Evolutionary conservation across 202 grass and related monocot species (phyloP), one percentile per base, ranked within the genome.

Genomic region (Zizania palustris): DNA sequence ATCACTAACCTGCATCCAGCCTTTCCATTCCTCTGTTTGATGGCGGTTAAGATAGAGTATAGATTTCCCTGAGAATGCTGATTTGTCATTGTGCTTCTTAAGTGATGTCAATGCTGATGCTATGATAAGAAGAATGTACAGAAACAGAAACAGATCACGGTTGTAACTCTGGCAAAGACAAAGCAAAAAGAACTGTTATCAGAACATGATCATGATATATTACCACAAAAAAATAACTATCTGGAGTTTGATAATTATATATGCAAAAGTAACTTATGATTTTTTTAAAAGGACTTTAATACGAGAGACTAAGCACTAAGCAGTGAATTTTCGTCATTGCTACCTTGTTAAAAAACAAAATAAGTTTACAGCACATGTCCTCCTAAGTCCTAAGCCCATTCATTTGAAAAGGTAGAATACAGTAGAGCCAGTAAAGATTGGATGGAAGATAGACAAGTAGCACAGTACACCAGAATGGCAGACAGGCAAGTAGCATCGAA

Each of bases 21-120:
- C 92, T 88, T 39, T 96, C 92, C 92, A 96, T 81, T 96, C 92
- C 62, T 96, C 92, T 8, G 92, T 96, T 82, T 96, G 92, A 60
- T 92, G 87, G 37, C 92, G 86, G 37, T 92, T 96, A 54, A 96
- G 84, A 85, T 85, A 96, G 16, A 96, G 73, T 67, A 87, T 85
- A 51, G 89, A 72, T 61, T 92, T 96, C 5, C 89, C 86, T 14
- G 92, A 81, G 74, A 88, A 88, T 71, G 84, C 65, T 67, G 89
- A 96, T 61, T 85, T 89, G 45, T 96, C 92, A 77, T 63, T 36
- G 81, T 96, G 92, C 72, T 85, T 92, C 72, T 90, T 96, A 60
- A 89, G 83, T 43, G 92, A 92, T 57, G 92, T 92, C 76, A 96
- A 20, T 36, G 78, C 68, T 11, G 92, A 87, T 11, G 89, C 75